Evolutionary conservation across 139 green algal genomes (phyloP).

Genomic region (Limnomonas spitsbergensis): DNA sequence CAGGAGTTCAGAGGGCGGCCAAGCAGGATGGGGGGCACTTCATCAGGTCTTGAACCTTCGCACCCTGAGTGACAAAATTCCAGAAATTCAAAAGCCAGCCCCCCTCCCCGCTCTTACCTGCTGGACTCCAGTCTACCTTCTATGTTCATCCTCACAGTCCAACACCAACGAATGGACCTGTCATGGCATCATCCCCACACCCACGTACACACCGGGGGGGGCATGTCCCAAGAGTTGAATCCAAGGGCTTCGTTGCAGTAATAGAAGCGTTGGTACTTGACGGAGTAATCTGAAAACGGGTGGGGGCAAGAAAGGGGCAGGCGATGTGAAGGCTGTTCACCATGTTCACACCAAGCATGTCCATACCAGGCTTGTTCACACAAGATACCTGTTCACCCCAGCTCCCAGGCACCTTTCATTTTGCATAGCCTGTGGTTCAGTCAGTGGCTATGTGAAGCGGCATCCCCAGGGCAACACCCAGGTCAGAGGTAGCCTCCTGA

Average conservation of each 20-base stretch:
- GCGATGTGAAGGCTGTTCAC: too few species aligned
- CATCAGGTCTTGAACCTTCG: too few species aligned
- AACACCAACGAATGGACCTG: too few species aligned
- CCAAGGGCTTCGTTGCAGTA: constrained; percentile 8
- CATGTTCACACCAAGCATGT: background rate
- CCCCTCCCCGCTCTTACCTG: too few species aligned
- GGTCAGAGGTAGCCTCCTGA: too few species aligned
- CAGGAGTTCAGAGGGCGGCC: too few species aligned
- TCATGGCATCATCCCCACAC: too few species aligned
- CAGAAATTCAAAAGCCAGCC: too few species aligned
- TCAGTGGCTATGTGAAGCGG: background rate
- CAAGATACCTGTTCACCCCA: background rate
- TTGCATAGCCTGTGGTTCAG: background rate
- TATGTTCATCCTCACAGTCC: too few species aligned
- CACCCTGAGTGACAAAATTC: too few species aligned
- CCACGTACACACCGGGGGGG: constrained; percentile 6
- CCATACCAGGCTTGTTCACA: background rate
- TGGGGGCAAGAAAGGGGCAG: background rate
- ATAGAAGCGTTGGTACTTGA: constrained; percentile 23
- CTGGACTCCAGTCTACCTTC: too few species aligned
- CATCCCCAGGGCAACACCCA: background rate
- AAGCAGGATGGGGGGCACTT: too few species aligned
- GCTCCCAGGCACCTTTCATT: background rate
- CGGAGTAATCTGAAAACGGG: constrained; percentile 5
- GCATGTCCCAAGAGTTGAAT: constrained; percentile 18